phyloP scores from a whole-genome alignment of 345 rosid genomes.

The Eucalyptus globulus region DNA sequence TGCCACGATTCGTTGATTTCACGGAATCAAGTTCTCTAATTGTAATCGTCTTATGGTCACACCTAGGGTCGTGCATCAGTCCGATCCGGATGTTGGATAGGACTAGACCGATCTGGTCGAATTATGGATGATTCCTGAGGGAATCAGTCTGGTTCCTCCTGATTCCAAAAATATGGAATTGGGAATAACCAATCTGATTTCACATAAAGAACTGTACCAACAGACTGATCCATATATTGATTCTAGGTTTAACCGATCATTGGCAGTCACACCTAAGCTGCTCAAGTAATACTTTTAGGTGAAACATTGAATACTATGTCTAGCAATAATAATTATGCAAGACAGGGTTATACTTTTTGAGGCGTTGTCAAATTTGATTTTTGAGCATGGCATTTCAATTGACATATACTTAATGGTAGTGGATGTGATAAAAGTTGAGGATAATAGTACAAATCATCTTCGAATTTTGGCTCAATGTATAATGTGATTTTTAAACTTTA shows the following conservation, averaged over 20 bases:
- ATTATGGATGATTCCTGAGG: rapidly evolving
- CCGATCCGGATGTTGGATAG: rapidly evolving
- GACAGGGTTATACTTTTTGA: background rate
- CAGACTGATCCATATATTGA: rapidly evolving
- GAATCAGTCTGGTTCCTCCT: no score
- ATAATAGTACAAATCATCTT: no score
- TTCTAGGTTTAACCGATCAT: background rate
- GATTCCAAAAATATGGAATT: rapidly evolving
- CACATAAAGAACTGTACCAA: background rate
- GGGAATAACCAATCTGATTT: rapidly evolving
- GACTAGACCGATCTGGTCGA: rapidly evolving
- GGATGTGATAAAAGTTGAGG: background rate
- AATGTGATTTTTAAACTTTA: no score
- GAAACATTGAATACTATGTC: background rate
- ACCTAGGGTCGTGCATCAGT: background rate
- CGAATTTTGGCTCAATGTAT: rapidly evolving
- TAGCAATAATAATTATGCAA: background rate
- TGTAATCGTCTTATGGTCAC: background rate
- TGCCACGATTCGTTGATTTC: background rate
- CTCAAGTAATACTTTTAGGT: background rate
- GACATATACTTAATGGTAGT: background rate
- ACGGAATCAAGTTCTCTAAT: background rate
- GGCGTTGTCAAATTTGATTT: background rate
- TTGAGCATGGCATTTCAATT: background rate
- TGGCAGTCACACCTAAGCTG: background rate